phyloP scores from a whole-genome alignment of 2,329 filamentous ascomycete genomes.

The Penicillium occitanis region DNA sequence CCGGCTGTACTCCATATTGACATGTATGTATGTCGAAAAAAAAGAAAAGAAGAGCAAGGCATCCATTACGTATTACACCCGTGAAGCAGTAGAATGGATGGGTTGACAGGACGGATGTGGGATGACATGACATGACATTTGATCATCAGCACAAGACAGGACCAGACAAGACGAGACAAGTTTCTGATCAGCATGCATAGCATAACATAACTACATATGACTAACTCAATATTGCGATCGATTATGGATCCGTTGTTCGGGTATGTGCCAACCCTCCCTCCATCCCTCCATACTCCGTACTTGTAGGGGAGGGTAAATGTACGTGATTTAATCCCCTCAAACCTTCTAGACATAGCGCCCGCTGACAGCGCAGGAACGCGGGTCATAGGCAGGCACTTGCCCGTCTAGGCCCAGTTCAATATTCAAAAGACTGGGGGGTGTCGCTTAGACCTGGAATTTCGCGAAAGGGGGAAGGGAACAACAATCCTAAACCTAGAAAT shows the following conservation, averaged over 20 bases:
- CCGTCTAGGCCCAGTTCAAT: neutral
- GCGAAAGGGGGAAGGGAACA: neutral
- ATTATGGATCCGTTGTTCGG: neutral
- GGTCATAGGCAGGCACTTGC: neutral
- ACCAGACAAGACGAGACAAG: neutral
- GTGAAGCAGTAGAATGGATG: neutral
- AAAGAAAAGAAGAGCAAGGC: neutral
- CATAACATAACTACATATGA: neutral
- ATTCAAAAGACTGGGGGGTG: neutral
- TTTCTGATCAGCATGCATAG: neutral
- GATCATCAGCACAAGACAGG: neutral
- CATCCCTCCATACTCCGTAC: neutral
- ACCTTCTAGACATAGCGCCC: slow-evolving; percentile 3
- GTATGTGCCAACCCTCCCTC: neutral
- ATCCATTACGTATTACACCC: neutral
- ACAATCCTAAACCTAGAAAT: neutral
- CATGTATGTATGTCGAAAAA: neutral
- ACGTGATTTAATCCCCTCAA: neutral
- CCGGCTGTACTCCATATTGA: neutral
- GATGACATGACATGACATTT: neutral
- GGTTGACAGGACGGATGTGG: neutral
- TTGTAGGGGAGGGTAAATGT: neutral
- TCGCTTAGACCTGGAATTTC: neutral
- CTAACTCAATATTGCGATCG: neutral
- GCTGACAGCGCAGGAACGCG: slow-evolving; percentile 19